phyloP scores from a whole-genome alignment of 192 early-diverging fungal species.

The Podila epicladia region DNA sequence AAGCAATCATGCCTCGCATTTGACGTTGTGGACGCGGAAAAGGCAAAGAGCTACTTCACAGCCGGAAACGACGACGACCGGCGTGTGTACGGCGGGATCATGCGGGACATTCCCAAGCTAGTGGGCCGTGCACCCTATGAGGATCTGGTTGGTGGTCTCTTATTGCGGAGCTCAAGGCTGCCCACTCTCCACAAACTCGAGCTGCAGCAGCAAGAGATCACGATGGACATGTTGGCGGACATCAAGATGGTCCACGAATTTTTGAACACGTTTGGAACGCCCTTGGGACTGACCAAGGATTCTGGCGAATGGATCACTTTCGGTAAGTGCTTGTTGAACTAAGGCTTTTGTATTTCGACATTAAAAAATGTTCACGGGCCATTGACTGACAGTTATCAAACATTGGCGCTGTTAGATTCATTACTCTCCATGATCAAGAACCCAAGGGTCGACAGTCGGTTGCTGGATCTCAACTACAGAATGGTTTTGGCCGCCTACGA shows the following conservation, averaged over 20 bases:
- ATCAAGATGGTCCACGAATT: constrained; percentile 51
- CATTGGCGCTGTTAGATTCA: constrained; percentile 7
- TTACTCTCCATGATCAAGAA: constrained; percentile 38
- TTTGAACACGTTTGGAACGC: constrained; percentile 42
- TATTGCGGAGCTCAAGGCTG: constrained; percentile 29
- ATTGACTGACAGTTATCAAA: not conserved
- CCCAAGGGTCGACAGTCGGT: constrained; percentile 28
- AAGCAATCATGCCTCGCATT: constrained; percentile 46
- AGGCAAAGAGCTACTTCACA: constrained; percentile 24
- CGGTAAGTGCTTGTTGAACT: constrained; percentile 5
- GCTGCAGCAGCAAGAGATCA: constrained; percentile 22
- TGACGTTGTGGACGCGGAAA: constrained; percentile 31
- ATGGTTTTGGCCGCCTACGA: constrained; percentile 43
- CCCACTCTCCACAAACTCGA: constrained; percentile 27
- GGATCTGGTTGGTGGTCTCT: constrained; percentile 30
- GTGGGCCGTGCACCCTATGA: constrained; percentile 43
- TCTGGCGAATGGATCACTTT: constrained; percentile 46
- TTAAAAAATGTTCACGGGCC: not conserved
- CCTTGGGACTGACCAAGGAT: constrained; percentile 38
- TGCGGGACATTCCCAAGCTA: constrained; percentile 39
- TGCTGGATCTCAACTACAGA: constrained; percentile 38
- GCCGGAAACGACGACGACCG: constrained; percentile 13
- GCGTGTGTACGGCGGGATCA: constrained; percentile 10
- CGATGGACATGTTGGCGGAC: constrained; percentile 50
- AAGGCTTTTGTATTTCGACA: not conserved